Evolutionary conservation across 2,329 filamentous ascomycete genomes (phyloP).

Genomic region (Berkeleyomyces basicola): DNA sequence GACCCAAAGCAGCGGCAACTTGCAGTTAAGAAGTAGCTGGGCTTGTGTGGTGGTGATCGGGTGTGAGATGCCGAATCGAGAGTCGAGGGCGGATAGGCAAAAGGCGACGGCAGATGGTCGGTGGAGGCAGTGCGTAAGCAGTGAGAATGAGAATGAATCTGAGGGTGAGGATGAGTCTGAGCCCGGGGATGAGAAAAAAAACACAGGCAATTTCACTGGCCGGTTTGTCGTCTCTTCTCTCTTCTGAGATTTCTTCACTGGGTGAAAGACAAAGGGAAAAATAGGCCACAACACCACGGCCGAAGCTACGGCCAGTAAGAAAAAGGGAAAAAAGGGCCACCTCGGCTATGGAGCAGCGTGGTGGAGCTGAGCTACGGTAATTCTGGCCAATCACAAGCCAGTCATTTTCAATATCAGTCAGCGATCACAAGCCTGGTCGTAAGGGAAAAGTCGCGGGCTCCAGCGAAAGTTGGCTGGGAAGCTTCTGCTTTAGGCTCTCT

Average conservation of each 20-base stretch:
- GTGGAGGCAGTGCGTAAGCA: background rate
- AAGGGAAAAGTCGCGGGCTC: conserved; percentile 5
- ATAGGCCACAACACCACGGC: background rate
- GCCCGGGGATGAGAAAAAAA: background rate
- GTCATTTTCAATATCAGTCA: conserved; percentile 13
- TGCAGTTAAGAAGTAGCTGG: conserved; percentile 3
- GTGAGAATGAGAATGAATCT: background rate
- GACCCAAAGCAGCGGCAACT: background rate
- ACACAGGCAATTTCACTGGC: background rate
- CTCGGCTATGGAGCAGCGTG: conserved; percentile 11
- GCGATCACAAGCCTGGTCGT: background rate
- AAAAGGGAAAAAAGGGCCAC: conserved; percentile 8
- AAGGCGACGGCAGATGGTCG: background rate
- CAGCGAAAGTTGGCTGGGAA: background rate
- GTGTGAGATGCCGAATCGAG: background rate
- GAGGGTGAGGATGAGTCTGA: background rate
- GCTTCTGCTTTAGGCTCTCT: background rate
- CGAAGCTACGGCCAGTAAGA: background rate
- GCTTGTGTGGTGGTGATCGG: background rate
- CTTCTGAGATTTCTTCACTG: background rate
- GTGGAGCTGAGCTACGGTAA: background rate
- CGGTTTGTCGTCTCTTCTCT: background rate
- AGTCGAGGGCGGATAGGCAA: background rate
- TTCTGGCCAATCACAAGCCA: conserved; percentile 8
- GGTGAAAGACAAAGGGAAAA: background rate